Conservation (phyloP, 1,284 basidiomycete genomes). For the Coniophora puteana region DNA sequence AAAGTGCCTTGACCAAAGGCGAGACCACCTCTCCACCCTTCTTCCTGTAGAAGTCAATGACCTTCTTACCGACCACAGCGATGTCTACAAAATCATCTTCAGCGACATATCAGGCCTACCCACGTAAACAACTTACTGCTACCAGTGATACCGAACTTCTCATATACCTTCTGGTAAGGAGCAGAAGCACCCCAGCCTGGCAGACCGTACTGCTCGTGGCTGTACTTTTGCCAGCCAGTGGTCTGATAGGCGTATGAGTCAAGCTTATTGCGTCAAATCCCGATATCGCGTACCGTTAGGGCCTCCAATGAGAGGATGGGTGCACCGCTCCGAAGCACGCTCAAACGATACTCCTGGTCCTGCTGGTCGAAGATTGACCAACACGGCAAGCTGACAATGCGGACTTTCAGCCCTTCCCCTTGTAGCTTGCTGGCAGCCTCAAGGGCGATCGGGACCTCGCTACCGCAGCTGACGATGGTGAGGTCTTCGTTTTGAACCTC, state of each 20-base stretch:
- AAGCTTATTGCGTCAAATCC: not conserved
- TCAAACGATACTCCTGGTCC: slow-evolving; percentile 74
- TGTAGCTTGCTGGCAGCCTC: slow-evolving; percentile 82
- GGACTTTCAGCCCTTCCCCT: slow-evolving; percentile 74
- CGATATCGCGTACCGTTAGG: slow-evolving; percentile 45
- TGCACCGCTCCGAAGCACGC: slow-evolving; percentile 84
- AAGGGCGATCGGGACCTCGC: slow-evolving; percentile 83
- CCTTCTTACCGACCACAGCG: slow-evolving; percentile 79
- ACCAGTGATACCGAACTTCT: slow-evolving; percentile 86
- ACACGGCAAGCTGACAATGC: slow-evolving; percentile 87
- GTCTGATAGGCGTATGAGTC: slow-evolving; percentile 40
- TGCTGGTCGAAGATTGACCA: slow-evolving; percentile 90
- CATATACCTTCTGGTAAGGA: slow-evolving; percentile 87
- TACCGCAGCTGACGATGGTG: slow-evolving; percentile 87
- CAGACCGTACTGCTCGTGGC: slow-evolving; percentile 86
- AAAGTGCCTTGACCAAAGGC: slow-evolving; percentile 75
- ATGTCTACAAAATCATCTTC: slow-evolving; percentile 49
- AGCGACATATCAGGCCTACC: slow-evolving; percentile 2
- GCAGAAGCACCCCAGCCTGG: slow-evolving; percentile 85
- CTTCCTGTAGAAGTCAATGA: slow-evolving; percentile 85
- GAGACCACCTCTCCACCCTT: slow-evolving; percentile 72
- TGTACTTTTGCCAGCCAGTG: slow-evolving; percentile 82
- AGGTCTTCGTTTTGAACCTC: slow-evolving; percentile 77
- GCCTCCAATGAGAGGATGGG: slow-evolving; percentile 92
- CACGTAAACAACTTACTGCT: slow-evolving; percentile 45